phyloP scores from a whole-genome alignment of 2,329 filamentous ascomycete genomes.

The Pseudocercospora cruenta region DNA sequence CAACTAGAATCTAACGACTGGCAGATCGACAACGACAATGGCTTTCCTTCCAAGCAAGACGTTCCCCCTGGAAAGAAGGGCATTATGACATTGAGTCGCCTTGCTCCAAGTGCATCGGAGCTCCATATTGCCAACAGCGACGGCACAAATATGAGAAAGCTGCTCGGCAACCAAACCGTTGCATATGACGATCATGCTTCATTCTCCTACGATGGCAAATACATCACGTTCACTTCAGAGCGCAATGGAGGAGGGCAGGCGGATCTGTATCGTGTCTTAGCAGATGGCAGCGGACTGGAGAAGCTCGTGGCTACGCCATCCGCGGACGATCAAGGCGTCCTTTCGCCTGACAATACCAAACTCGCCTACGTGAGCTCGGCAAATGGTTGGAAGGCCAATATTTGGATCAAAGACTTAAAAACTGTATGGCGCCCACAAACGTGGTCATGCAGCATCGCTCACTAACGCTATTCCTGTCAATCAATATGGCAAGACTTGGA shows the following conservation, averaged over 20 bases:
- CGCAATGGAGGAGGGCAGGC: slow-evolving; percentile 13
- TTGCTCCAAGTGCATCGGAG: neutral
- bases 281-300: slow-evolving; percentile 9
- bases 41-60: neutral
- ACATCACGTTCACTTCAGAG: slow-evolving; percentile 17
- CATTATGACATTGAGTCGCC: slow-evolving; percentile 1
- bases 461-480: neutral
- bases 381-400: slow-evolving; percentile 10
- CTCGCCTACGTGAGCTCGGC: slow-evolving; percentile 17
- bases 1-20: neutral
- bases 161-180: neutral
- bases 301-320: slow-evolving; percentile 5
- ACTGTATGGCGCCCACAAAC: neutral
- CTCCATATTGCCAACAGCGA: slow-evolving; percentile 20
- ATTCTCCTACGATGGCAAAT: slow-evolving; percentile 16
- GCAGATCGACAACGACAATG: neutral
- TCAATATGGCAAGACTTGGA: neutral
- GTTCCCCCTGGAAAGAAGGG: slow-evolving; percentile 5
- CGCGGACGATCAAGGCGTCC: slow-evolving; percentile 11
- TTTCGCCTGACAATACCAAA: slow-evolving; percentile 15
- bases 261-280: slow-evolving; percentile 13
- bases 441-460: neutral
- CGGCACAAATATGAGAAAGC: slow-evolving; percentile 4
- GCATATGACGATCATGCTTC: slow-evolving; percentile 6
- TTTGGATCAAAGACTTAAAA: slow-evolving; percentile 11